phyloP scores from a whole-genome alignment of 441 rosid species.

The Adansonia rubrostipa region DNA sequence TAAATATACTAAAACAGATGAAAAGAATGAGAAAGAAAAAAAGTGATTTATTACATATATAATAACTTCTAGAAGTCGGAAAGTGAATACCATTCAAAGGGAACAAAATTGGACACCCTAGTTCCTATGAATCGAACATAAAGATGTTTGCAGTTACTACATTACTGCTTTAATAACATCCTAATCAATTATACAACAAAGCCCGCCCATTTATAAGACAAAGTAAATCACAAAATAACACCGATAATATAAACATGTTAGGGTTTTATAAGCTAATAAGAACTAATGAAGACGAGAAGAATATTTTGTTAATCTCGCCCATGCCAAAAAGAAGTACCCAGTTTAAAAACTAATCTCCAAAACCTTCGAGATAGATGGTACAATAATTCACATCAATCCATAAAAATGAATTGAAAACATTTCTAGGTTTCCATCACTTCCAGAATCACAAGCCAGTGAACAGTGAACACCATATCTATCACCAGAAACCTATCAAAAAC shows the following conservation, averaged over 20 bases:
- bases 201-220: slow-evolving; percentile 32
- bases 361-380: slow-evolving; percentile 23
- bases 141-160: slow-evolving; percentile 21
- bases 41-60: slow-evolving; percentile 60
- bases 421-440: slow-evolving; percentile 51
- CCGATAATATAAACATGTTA: slow-evolving; percentile 42
- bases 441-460: slow-evolving; percentile 45
- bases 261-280: slow-evolving; percentile 51
- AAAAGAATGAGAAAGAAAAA: slow-evolving; percentile 10
- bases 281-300: slow-evolving; percentile 20
- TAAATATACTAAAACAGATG: slow-evolving; percentile 12
- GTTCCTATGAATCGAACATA: slow-evolving; percentile 34
- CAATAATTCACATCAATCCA: slow-evolving; percentile 32
- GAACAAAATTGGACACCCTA: slow-evolving; percentile 57
- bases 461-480: slow-evolving; percentile 32
- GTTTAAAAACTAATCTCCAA: slow-evolving; percentile 29
- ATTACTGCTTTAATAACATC: slow-evolving; percentile 27
- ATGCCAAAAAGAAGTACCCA: slow-evolving; percentile 16
- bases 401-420: slow-evolving; percentile 26
- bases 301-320: slow-evolving; percentile 30
- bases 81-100: slow-evolving; percentile 29
- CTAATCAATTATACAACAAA: slow-evolving; percentile 22
- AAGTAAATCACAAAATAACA: slow-evolving; percentile 33
- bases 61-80: slow-evolving; percentile 34
- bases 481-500: slow-evolving; percentile 20